phyloP scores from a whole-genome alignment of 2,329 filamentous ascomycete genomes.

The Graphilbum fragrans region DNA sequence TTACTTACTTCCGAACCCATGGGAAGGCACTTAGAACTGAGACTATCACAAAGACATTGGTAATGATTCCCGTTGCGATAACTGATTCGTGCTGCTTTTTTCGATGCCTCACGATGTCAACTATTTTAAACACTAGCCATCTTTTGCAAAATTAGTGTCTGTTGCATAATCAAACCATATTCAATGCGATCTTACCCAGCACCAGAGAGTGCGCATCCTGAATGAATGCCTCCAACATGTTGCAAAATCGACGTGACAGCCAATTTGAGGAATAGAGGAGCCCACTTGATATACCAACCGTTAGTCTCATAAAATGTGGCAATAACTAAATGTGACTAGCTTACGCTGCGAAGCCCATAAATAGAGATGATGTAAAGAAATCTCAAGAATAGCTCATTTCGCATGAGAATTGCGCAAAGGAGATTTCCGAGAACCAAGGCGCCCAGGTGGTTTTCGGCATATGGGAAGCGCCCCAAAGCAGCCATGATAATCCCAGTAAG shows the following conservation, averaged over 20 bases:
- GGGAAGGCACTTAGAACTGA: constrained; percentile 26
- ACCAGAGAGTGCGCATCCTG: constrained; percentile 25
- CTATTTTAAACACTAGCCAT: constrained; percentile 26
- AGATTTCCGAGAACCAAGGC: constrained; percentile 26
- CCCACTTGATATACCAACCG: constrained; percentile 24
- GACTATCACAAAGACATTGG: constrained; percentile 23
- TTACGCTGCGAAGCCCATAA: constrained; percentile 23
- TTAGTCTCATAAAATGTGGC: not conserved
- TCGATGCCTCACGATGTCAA: constrained; percentile 22
- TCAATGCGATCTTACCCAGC: constrained; percentile 18
- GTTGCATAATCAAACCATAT: not conserved
- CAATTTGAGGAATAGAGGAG: constrained; percentile 21
- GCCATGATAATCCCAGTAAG: constrained; percentile 22
- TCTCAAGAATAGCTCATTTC: constrained; percentile 25
- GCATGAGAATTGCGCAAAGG: constrained; percentile 24
- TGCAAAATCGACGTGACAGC: constrained; percentile 23
- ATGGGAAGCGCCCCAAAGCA: constrained; percentile 19
- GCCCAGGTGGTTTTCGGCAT: constrained; percentile 24
- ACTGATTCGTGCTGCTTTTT: constrained; percentile 20
- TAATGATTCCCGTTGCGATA: constrained; percentile 24
- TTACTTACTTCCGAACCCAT: constrained; percentile 27
- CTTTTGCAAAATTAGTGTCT: too few species aligned
- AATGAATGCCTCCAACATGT: constrained; percentile 29
- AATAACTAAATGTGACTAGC: constrained; percentile 7
- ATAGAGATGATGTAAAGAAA: constrained; percentile 23